Evolutionary conservation across 1,139 yeast genomes (phyloP).

Genomic region (Hansenula anomala): DNA sequence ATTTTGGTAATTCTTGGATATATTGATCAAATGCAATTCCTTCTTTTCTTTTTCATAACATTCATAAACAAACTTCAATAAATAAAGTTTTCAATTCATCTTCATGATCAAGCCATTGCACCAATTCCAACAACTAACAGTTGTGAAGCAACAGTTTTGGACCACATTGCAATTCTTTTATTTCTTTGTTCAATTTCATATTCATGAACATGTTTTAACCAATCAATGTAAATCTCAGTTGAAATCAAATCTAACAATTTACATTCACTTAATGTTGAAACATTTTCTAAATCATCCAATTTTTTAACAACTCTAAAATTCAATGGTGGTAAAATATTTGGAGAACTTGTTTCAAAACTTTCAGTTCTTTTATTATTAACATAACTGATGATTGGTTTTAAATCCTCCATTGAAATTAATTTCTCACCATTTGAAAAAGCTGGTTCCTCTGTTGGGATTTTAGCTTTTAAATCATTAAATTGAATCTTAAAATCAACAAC

Average conservation of each 20-base stretch:
- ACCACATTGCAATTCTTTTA: slow-evolving; percentile 51
- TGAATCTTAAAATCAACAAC: slow-evolving; percentile 62
- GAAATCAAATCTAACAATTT: slow-evolving; percentile 49
- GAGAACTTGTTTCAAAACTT: slow-evolving; percentile 6
- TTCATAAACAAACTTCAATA: neutral
- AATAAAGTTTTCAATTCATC: neutral
- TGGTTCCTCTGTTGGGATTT: slow-evolving; percentile 50
- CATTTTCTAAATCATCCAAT: slow-evolving; percentile 43
- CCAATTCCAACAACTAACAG: slow-evolving; percentile 54
- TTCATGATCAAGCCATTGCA: slow-evolving; percentile 39
- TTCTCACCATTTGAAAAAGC: slow-evolving; percentile 47
- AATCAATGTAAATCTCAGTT: slow-evolving; percentile 55
- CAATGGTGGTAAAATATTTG: slow-evolving; percentile 23
- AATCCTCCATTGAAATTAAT: slow-evolving; percentile 52
- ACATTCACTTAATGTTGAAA: slow-evolving; percentile 45
- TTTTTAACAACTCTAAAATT: slow-evolving; percentile 53
- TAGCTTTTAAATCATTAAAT: slow-evolving; percentile 57
- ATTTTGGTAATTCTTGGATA: too few species aligned
- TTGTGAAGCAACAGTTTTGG: slow-evolving; percentile 58
- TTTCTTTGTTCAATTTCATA: slow-evolving; percentile 39
- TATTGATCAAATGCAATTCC: too few species aligned
- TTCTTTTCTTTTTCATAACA: neutral
- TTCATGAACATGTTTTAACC: slow-evolving; percentile 47
- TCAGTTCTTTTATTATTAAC: slow-evolving; percentile 41
- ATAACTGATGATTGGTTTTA: slow-evolving; percentile 56